Conservation (phyloP, 116 monocot genomes). For the Dioscorea cayenensis region DNA sequence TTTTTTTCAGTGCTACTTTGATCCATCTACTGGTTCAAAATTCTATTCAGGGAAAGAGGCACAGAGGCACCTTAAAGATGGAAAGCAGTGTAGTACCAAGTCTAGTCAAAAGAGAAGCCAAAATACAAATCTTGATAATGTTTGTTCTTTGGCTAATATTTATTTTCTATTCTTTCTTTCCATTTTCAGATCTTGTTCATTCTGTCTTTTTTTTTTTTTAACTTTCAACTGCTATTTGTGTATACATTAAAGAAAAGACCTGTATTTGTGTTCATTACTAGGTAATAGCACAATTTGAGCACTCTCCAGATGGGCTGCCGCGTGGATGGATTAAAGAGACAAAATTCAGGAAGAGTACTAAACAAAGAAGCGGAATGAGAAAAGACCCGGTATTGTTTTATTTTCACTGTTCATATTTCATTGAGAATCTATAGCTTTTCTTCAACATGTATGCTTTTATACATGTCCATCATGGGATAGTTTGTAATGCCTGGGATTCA, state of each 20-base stretch:
- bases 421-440: neutral
- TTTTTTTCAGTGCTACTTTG: slow-evolving; percentile 25
- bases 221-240: neutral
- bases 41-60: slow-evolving; percentile 30
- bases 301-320: slow-evolving; percentile 24
- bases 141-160: slow-evolving; percentile 8
- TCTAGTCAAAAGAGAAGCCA: neutral
- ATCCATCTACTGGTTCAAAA: slow-evolving; percentile 23
- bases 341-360: slow-evolving; percentile 6
- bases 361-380: slow-evolving; percentile 6
- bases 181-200: neutral
- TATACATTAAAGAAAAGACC: neutral
- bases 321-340: slow-evolving; percentile 40
- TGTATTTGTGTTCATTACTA: neutral
- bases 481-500: too few relatives aligned
- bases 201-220: neutral
- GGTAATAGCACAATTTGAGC: slow-evolving; percentile 14
- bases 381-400: slow-evolving; percentile 22
- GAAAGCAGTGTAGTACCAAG: neutral
- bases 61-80: slow-evolving; percentile 14
- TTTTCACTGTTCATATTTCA: neutral
- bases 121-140: slow-evolving; percentile 2
- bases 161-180: neutral
- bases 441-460: neutral
- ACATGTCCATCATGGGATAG: too few relatives aligned